These are phyloP conservation scores for Aspergillus pseudoviridinutans DNA, from an alignment of 2,329 filamentous ascomycete species.

Conservation along the genomic window DNA sequence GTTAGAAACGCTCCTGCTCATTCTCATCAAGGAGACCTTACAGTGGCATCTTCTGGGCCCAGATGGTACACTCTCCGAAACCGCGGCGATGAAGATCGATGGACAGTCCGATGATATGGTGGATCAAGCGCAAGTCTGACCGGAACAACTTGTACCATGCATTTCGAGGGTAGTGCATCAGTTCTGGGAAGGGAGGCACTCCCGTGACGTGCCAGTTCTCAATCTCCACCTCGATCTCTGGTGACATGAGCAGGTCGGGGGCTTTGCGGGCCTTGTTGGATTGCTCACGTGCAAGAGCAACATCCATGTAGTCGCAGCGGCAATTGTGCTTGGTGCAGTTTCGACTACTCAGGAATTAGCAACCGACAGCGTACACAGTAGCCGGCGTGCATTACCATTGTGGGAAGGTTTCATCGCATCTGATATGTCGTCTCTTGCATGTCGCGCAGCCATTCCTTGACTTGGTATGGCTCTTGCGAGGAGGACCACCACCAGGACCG, in stretches of 20 bases:
- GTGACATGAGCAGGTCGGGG: slow-evolving; percentile 74
- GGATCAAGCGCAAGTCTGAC: slow-evolving; percentile 81
- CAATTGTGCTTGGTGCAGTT: slow-evolving; percentile 99
- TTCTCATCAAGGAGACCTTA: slow-evolving; percentile 49
- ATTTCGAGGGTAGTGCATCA: slow-evolving; percentile 71
- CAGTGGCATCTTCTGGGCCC: slow-evolving; percentile 90
- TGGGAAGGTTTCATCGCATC: slow-evolving; percentile 95
- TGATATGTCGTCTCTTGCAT: slow-evolving; percentile 95
- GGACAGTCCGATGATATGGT: slow-evolving; percentile 83
- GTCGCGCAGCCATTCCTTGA: slow-evolving; percentile 97
- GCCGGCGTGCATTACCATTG: slow-evolving; percentile 67
- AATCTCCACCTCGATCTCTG: slow-evolving; percentile 76
- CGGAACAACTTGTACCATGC: slow-evolving; percentile 68
- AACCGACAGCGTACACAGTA: background rate
- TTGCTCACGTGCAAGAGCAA: slow-evolving; percentile 58
- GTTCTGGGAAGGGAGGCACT: slow-evolving; percentile 77
- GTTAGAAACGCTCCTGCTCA: slow-evolving; percentile 13
- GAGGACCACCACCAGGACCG: slow-evolving; percentile 90
- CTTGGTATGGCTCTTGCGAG: slow-evolving; percentile 90
- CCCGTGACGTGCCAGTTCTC: slow-evolving; percentile 80
- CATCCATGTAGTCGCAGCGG: slow-evolving; percentile 95
- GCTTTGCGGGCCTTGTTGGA: slow-evolving; percentile 49
- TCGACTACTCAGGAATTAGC: slow-evolving; percentile 54
- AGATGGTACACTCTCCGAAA: slow-evolving; percentile 80
- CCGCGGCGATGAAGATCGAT: slow-evolving; percentile 74